Evolutionary conservation across 1,284 basidiomycete species (phyloP), one percentile per base, ranked within the genome.

Genomic region (Microbotryomycetes sp.): DNA sequence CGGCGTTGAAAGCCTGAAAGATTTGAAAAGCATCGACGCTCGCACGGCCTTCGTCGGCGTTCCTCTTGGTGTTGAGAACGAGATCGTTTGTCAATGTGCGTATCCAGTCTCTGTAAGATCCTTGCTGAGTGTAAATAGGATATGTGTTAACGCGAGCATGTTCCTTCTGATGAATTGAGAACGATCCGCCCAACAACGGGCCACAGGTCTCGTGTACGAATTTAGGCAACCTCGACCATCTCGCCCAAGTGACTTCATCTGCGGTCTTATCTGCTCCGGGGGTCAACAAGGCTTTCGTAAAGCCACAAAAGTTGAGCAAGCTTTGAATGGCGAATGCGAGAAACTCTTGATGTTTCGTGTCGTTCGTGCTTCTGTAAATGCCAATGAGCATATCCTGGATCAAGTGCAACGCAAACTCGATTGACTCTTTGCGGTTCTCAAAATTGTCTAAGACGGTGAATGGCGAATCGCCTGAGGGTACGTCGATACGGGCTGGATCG

Each of bases 31-130:
- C 42, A 31, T 78, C 79, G 3, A 74, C 71, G n/a, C 54, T 56
- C 28, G 60, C 47, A 9, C n/a, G 61, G 54, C 83, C 83, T 6
- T 56, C 47, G 4, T 59, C 2, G 82, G 81, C 2, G 80, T 46
- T 68, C 7, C 75, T 72, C 81, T 72, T 81, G 79, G 82, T 80
- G 47, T 62, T 63, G 23, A 57, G 63, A 60, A 97, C 89, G n/a
- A 99, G 83, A 73, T 89, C 82, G 14, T 83, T 81, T 0, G 89
- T 86, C 93, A 94, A 98, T 0, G 83, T 76, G 69, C 96, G 91
- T 25, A 98, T 82, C 96, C 96, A 99, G 75, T 98, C 93, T 52
- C 93, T 85, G 76, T 96, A 98, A 0, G 90, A 92, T 4, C 82
- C 76, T 58, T 86, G 82, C 3, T 79, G 78, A 1, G 82, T 80